phyloP scores from a whole-genome alignment of 495 filamentous ascomycete genomes.

The Penicillium bialowiezense region DNA sequence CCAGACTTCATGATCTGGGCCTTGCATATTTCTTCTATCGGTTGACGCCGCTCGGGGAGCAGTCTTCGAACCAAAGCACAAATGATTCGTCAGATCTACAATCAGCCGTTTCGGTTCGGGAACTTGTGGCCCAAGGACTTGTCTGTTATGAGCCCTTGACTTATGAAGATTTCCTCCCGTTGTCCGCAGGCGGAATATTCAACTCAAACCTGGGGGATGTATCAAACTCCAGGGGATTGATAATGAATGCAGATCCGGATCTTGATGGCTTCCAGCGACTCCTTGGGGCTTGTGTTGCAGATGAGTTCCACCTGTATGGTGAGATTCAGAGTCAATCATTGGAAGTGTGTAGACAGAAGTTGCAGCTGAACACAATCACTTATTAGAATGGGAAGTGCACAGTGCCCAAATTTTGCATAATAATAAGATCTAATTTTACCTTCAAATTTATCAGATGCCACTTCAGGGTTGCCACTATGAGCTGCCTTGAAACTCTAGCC shows the following conservation, averaged over 20 bases:
- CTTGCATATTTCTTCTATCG: not conserved
- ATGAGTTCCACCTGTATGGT: conserved; percentile 31
- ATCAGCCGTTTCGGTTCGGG: conserved; percentile 1
- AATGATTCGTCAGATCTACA: not conserved
- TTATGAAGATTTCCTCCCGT: conserved; percentile 29
- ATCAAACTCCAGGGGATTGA: conserved; percentile 22
- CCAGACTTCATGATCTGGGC: not conserved
- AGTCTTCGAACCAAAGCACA: conserved; percentile 2
- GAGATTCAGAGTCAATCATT: conserved; percentile 27
- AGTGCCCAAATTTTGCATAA: too few relatives aligned
- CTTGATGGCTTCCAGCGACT: conserved; percentile 30
- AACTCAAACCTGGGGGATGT: conserved; percentile 19
- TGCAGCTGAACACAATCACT: conserved; percentile 31
- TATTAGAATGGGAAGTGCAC: too few relatives aligned
- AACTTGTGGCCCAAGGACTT: conserved; percentile 21
- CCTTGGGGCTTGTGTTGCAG: conserved; percentile 20
- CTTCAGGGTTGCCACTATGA: too few relatives aligned
- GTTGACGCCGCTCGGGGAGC: conserved; percentile 1
- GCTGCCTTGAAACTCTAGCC: too few relatives aligned
- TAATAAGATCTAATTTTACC: too few relatives aligned
- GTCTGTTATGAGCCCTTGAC: conserved; percentile 18
- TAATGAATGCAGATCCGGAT: conserved; percentile 31
- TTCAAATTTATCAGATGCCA: too few relatives aligned
- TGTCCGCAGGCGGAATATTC: conserved; percentile 28
- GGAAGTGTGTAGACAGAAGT: conserved; percentile 16